Conservation (phyloP, 257 asterid genomes). For the Hygrophila difformis region DNA sequence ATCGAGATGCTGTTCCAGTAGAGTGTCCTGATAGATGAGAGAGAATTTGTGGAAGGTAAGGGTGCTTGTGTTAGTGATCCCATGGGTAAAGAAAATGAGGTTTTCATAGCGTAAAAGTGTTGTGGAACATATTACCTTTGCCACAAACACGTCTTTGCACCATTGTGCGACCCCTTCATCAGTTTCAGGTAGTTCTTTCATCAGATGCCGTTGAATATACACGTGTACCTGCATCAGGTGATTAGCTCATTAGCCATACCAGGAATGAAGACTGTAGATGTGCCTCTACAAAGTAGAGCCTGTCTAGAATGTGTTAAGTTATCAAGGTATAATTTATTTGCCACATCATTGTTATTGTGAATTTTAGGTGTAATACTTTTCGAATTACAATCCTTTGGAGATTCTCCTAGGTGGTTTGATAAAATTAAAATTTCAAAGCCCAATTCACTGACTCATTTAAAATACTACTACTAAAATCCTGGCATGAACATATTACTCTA, state of each 20-base stretch:
- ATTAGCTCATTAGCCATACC: slow-evolving; percentile 7
- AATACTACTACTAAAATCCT: too few species aligned
- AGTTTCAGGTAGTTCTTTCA: slow-evolving; percentile 72
- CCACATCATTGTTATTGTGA: too few species aligned
- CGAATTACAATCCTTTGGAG: too few species aligned
- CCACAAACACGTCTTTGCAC: slow-evolving; percentile 78
- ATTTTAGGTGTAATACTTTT: too few species aligned
- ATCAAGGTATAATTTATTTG: too few species aligned
- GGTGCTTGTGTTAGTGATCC: too few species aligned
- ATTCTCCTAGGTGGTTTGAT: too few species aligned
- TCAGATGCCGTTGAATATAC: slow-evolving; percentile 53
- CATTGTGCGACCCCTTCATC: slow-evolving; percentile 65
- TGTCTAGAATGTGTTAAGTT: too few species aligned
- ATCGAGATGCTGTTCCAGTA: slow-evolving; percentile 64
- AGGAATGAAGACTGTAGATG: background rate
- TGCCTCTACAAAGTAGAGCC: background rate
- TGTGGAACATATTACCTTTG: slow-evolving; percentile 36
- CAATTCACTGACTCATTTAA: too few species aligned
- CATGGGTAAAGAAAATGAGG: too few species aligned
- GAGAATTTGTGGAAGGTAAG: background rate
- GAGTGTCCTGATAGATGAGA: slow-evolving; percentile 41
- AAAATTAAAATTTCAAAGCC: too few species aligned
- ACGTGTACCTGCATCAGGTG: slow-evolving; percentile 55
- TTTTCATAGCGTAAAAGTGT: background rate
- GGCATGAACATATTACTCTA: too few species aligned